A percentile compares a stretch with the other conserved stretches of the same genome.
phyloP scores from a whole-genome alignment of 139 green algal genomes.

The Yamagishiella unicocca region DNA sequence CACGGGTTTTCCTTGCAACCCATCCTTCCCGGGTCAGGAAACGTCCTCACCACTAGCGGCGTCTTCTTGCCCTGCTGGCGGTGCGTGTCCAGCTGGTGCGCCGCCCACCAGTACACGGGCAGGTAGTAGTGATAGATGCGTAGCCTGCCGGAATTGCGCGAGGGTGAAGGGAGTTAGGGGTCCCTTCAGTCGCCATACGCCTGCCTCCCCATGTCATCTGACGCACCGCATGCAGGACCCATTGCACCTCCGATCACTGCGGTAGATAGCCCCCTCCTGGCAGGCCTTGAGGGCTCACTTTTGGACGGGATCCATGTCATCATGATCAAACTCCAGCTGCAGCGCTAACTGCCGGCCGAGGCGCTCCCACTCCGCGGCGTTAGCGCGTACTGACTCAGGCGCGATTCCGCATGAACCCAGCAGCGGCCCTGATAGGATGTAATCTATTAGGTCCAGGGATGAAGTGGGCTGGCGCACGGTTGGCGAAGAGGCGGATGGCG shows the following conservation, averaged over 20 bases:
- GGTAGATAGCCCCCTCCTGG: no score
- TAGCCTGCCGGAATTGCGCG: constrained; percentile 60
- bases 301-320: constrained; percentile 50
- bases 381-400: constrained; percentile 48
- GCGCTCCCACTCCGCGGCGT: constrained; percentile 61
- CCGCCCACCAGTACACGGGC: constrained; percentile 89
- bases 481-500: no score
- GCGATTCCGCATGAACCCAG: constrained; percentile 63
- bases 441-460: constrained; percentile 57
- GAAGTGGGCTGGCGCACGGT: background rate
- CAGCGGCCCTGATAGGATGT: constrained; percentile 76
- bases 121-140: constrained; percentile 96
- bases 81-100: constrained; percentile 78
- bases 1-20: no score
- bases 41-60: constrained; percentile 67
- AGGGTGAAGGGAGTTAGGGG: background rate
- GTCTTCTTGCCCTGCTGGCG: constrained; percentile 30
- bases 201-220: background rate
- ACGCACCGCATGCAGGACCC: no score
- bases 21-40: no score
- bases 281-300: constrained; percentile 36
- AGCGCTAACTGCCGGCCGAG: constrained; percentile 57
- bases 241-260: no score
- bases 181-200: background rate
- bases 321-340: constrained; percentile 61